A percentile compares a stretch with the other conserved stretches of the same genome.
Conservation (phyloP, 1,139 yeast species). For the Geotrichum macrosporum region DNA sequence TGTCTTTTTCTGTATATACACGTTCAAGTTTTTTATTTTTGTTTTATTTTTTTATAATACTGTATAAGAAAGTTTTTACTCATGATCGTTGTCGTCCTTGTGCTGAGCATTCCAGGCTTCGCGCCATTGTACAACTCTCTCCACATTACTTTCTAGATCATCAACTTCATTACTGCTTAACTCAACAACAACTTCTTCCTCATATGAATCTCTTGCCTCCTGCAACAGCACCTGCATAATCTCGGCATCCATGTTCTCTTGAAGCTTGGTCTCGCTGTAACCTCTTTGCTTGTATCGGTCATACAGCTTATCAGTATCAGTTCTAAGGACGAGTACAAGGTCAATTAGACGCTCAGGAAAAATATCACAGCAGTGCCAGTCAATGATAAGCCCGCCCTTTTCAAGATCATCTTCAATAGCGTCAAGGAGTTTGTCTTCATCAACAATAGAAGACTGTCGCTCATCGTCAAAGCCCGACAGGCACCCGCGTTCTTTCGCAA, state of each 20-base stretch:
- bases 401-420: conserved; percentile 71
- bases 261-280: conserved; percentile 73
- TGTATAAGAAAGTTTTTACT: not conserved
- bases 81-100: conserved; percentile 1
- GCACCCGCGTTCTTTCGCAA: conserved; percentile 73
- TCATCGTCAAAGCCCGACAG: conserved; percentile 81
- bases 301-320: conserved; percentile 65
- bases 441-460: conserved; percentile 82
- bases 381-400: conserved; percentile 80
- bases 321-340: conserved; percentile 79
- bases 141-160: conserved; percentile 75
- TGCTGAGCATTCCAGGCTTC: conserved; percentile 52
- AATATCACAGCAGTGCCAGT: conserved; percentile 96
- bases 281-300: conserved; percentile 67
- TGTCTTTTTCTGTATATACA: not conserved
- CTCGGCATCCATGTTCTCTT: conserved; percentile 92
- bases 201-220: conserved; percentile 82
- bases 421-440: conserved; percentile 84
- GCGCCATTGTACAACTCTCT: conserved; percentile 69
- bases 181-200: conserved; percentile 75
- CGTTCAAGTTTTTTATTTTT: no score
- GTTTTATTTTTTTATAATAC: not conserved
- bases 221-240: conserved; percentile 88
- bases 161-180: conserved; percentile 66
- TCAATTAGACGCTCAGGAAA: conserved; percentile 93